Evolutionary conservation across 768 basidiomycete genomes (phyloP), one percentile per base, ranked within the genome.

Genomic region (Kwoniella botswanensis): DNA sequence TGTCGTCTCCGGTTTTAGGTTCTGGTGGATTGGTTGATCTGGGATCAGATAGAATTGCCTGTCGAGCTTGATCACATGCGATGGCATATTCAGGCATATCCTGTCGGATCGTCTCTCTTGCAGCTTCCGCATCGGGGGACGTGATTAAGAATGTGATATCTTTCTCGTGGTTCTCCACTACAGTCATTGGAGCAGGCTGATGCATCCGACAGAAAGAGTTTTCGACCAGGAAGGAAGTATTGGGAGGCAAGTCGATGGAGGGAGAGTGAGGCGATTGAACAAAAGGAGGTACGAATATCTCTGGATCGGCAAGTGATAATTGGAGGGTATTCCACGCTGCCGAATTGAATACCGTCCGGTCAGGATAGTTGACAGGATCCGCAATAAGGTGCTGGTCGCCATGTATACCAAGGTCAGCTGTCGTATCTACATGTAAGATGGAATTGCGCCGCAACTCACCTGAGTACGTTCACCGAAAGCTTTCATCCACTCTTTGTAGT

Each of bases 281-380:
- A 77, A 87, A 89, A 0, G 90, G 91, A 15, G 91, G 77, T 0
- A 88, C 88, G 85, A 97, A 98, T 76, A 94, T 88, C 1, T 87
- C 82, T 1, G 86, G 72, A 74, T 96, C 93, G 26, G 96, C 85
- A 68, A 89, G 85, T 74, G 88, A 88, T 17, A 98, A 86, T 61
- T 89, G 87, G 21, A 93, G 86, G 71, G 92, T 91, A 72, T 88
- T 89, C 73, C 88, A 88, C 9, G 90, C 90, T 2, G 90, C 88
- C 42, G 89, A 90, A 2, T 89, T 90, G 78, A 93, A 95, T 12
- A 90, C 89, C 21, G 93, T 85, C 1, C 87, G 88, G 79, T 94
- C 88, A 1, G 88, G 82, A 52, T 85, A 84, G 68, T 90, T 85
- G 70, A 88, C 86, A 35, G 87, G 86, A 7, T 92, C 90, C 7